Conservation (phyloP, 352 stramenopile species). For the Phytophthora capsici region DNA sequence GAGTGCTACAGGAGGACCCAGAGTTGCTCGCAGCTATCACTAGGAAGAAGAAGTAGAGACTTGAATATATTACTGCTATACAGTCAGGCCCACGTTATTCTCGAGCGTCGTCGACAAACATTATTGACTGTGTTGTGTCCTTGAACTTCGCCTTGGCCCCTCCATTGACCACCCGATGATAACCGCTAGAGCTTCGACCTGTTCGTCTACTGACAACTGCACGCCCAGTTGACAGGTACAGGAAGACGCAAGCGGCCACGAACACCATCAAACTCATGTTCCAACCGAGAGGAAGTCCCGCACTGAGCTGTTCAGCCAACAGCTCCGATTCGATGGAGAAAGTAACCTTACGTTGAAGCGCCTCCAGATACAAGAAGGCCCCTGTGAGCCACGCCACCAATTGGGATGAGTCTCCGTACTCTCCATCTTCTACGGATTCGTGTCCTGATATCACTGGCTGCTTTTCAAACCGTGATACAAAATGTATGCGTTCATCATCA, state of each 20-base stretch:
- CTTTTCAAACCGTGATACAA: slow-evolving; percentile 57
- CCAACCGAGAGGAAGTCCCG: slow-evolving; percentile 70
- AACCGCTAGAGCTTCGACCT: slow-evolving; percentile 29
- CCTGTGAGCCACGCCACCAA: slow-evolving; percentile 67
- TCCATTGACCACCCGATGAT: slow-evolving; percentile 46
- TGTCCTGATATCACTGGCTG: slow-evolving; percentile 23
- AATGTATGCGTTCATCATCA: slow-evolving; percentile 58
- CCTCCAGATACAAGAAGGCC: slow-evolving; percentile 71
- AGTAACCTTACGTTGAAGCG: slow-evolving; percentile 59
- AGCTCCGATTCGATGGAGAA: slow-evolving; percentile 69
- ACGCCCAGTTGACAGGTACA: slow-evolving; percentile 57
- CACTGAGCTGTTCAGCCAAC: slow-evolving; percentile 68
- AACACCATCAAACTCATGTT: slow-evolving; percentile 74
- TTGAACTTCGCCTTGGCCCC: slow-evolving; percentile 47
- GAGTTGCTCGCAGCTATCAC: slow-evolving; percentile 63
- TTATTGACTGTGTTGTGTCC: slow-evolving; percentile 60
- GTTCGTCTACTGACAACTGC: slow-evolving; percentile 13
- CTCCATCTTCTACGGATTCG: slow-evolving; percentile 2
- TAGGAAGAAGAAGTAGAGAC: slow-evolving; percentile 45
- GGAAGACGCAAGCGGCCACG: slow-evolving; percentile 49
- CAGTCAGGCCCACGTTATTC: slow-evolving; percentile 42
- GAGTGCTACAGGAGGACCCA: slow-evolving; percentile 50
- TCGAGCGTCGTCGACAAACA: slow-evolving; percentile 78
- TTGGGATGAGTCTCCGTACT: slow-evolving; percentile 35
- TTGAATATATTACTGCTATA: slow-evolving; percentile 33